phyloP scores from a whole-genome alignment of 805 yeast species.

The Schwanniomyces pseudopolymorphus region DNA sequence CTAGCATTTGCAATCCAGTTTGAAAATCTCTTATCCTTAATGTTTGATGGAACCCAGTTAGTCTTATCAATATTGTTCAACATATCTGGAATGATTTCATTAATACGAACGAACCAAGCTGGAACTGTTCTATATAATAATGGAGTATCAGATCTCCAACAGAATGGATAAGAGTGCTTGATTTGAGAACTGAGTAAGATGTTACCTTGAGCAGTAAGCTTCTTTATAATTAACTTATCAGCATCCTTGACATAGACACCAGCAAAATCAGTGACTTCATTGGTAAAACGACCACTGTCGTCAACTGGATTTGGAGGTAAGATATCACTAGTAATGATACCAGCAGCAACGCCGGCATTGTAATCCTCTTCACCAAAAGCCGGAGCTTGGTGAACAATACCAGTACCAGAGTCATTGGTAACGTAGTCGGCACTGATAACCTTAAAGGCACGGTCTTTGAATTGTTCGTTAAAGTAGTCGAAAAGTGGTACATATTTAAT shows the following conservation, averaged over 20 bases:
- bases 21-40: conserved; percentile 92
- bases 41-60: conserved; percentile 89
- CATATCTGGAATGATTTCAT: conserved; percentile 86
- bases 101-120: conserved; percentile 95
- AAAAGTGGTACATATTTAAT: conserved; percentile 79
- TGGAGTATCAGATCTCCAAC: conserved; percentile 99
- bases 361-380: conserved; percentile 99
- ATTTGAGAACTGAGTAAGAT: conserved; percentile 77
- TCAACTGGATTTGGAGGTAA: conserved; percentile 93
- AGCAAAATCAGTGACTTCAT: conserved; percentile 67
- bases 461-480: conserved; percentile 74
- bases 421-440: conserved; percentile 85
- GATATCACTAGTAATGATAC: conserved; percentile 67
- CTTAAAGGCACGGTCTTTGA: conserved; percentile 74
- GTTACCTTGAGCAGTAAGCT: conserved; percentile 74
- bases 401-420: conserved; percentile 94
- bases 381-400: conserved; percentile 98
- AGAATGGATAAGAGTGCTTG: conserved; percentile 96
- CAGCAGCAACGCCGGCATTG: conserved; percentile 71
- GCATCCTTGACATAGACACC: conserved; percentile 95
- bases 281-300: conserved; percentile 83
- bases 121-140: conserved; percentile 95
- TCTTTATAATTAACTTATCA: conserved; percentile 85
- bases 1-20: conserved; percentile 99
- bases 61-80: conserved; percentile 80